Conservation (phyloP, 768 basidiomycete species). For the Suillus subaureus region DNA sequence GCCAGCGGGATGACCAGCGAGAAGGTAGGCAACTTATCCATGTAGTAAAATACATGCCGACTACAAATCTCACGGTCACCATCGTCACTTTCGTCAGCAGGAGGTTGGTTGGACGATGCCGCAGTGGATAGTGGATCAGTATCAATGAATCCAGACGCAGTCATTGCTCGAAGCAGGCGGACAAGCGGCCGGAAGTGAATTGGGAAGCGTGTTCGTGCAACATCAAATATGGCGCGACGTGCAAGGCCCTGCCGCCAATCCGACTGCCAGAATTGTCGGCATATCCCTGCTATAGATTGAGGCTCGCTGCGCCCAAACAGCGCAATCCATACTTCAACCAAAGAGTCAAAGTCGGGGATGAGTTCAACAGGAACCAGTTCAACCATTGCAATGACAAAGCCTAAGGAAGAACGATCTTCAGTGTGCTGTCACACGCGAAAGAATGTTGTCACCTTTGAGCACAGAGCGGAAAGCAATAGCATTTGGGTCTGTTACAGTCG, state of each 20-base stretch:
- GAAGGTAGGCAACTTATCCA: constrained; percentile 70
- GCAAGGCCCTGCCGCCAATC: constrained; percentile 70
- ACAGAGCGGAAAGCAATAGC: constrained; percentile 80
- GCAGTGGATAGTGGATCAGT: constrained; percentile 63
- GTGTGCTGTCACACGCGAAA: neutral
- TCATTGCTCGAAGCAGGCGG: constrained; percentile 75
- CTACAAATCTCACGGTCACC: constrained; percentile 62
- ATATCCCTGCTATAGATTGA: constrained; percentile 65
- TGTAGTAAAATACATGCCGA: constrained; percentile 73
- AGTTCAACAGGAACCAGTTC: constrained; percentile 76
- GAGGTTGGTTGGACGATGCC: constrained; percentile 44
- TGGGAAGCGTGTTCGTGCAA: constrained; percentile 82
- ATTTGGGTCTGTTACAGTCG: constrained; percentile 73
- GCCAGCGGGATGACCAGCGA: constrained; percentile 71
- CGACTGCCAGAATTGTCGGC: constrained; percentile 79
- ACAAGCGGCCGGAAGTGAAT: constrained; percentile 72
- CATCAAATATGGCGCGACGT: constrained; percentile 81
- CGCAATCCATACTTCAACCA: constrained; percentile 78
- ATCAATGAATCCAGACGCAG: constrained; percentile 74
- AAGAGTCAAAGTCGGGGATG: constrained; percentile 71
- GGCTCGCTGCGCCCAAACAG: constrained; percentile 75
- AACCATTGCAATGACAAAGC: constrained; percentile 72
- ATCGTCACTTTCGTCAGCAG: constrained; percentile 40
- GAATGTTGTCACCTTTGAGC: constrained; percentile 65
- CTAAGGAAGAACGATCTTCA: constrained; percentile 40